Percentiles rank a stretch among this genome's conserved stretches.
phyloP scores from a whole-genome alignment of 345 rosid species.

The Camelina laxa region DNA sequence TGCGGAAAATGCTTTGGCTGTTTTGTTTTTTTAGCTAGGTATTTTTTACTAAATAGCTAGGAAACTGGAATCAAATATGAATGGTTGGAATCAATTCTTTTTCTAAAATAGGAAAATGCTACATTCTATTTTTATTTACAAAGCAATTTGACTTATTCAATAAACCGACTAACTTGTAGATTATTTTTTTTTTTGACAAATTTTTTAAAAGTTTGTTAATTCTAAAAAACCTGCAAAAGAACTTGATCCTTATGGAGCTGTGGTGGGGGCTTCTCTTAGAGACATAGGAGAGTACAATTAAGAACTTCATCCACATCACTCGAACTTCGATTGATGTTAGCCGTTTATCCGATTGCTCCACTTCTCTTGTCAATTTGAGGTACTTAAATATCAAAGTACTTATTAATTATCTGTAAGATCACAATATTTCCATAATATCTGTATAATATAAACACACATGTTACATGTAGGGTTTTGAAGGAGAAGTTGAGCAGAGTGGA shows the following conservation, averaged over 20 bases:
- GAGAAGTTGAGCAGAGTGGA: slow-evolving; percentile 66
- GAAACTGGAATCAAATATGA: not conserved
- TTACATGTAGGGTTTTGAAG: slow-evolving; percentile 59
- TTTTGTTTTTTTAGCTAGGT: not conserved
- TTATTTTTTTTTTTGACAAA: no score
- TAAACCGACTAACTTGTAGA: not conserved
- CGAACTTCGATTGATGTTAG: slow-evolving; percentile 61
- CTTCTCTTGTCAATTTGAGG: slow-evolving; percentile 47
- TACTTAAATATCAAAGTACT: not conserved
- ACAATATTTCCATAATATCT: slow-evolving; percentile 5
- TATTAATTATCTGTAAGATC: not conserved
- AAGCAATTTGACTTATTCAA: slow-evolving; percentile 10
- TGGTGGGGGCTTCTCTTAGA: slow-evolving; percentile 62
- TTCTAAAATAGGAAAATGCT: not conserved
- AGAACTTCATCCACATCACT: slow-evolving; percentile 75
- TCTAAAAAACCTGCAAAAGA: no score
- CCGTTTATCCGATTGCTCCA: slow-evolving; percentile 53
- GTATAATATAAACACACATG: not conserved
- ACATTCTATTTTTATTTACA: not conserved
- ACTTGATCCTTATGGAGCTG: slow-evolving; percentile 78
- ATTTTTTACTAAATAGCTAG: not conserved
- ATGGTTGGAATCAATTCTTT: slow-evolving; percentile 18
- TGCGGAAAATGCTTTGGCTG: not conserved
- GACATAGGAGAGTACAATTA: slow-evolving; percentile 89
- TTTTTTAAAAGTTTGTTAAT: no score